Conservation (phyloP, 306 rosid genomes). For the Cucumis hystrix region DNA sequence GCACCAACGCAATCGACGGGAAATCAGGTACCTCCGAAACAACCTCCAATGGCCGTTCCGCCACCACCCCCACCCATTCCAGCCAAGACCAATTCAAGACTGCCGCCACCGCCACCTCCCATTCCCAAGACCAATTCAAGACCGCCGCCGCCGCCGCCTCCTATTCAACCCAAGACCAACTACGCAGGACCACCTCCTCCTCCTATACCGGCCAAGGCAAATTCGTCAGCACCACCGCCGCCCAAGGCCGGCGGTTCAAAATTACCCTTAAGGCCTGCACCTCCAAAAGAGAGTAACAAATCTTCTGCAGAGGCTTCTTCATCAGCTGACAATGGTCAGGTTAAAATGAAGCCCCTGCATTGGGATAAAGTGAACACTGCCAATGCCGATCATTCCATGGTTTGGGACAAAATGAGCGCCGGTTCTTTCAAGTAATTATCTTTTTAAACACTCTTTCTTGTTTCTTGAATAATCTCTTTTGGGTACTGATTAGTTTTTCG, state of each 20-base stretch:
- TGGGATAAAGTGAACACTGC: conserved; percentile 78
- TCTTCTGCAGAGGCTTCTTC: conserved; percentile 12
- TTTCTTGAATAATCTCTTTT: not conserved
- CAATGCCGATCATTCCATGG: conserved; percentile 73
- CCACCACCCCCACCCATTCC: conserved; percentile 19
- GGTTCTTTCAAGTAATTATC: conserved; percentile 69
- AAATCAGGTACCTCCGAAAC: not conserved
- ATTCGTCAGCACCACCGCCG: conserved; percentile 20
- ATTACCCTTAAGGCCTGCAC: conserved; percentile 36
- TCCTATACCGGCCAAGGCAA: not conserved
- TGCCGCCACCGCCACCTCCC: conserved; percentile 27
- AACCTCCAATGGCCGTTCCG: conserved; percentile 4
- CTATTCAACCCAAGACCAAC: conserved; percentile 9
- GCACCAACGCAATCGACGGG: not conserved
- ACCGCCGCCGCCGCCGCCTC: conserved; percentile 13
- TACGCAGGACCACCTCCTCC: conserved; percentile 17
- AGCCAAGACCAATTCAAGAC: conserved; percentile 7
- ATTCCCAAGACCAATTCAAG: conserved; percentile 11
- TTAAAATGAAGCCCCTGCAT: conserved; percentile 72
- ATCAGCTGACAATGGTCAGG: conserved; percentile 26
- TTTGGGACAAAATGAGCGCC: conserved; percentile 70
- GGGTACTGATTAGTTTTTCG: not conserved
- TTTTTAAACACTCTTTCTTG: not conserved
- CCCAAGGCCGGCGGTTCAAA: conserved; percentile 27
- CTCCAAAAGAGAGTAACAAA: conserved; percentile 12